Evolutionary conservation across 129 eudicot species (phyloP).

Genomic region (Oenanthe sinensis): DNA sequence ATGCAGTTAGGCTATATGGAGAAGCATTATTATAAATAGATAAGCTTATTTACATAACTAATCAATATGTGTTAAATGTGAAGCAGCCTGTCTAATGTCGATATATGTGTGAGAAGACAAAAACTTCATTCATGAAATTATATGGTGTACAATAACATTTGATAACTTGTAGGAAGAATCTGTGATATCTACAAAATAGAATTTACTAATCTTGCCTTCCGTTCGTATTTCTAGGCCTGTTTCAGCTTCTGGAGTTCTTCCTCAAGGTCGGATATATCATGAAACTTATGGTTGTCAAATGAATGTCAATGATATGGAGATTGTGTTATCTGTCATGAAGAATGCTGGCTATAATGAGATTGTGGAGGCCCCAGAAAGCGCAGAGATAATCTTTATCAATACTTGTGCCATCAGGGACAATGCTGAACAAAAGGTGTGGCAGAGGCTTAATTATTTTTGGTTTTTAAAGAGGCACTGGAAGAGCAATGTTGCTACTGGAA

Average conservation of each 20-base stretch:
- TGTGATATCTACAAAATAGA: neutral
- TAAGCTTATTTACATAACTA: neutral
- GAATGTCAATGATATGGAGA: slow-evolving; percentile 99
- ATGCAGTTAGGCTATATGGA: neutral
- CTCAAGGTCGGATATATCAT: slow-evolving; percentile 86
- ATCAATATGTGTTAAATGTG: neutral
- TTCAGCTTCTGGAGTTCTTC: slow-evolving; percentile 41
- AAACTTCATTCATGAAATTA: neutral
- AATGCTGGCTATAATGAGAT: slow-evolving; percentile 82
- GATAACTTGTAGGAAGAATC: neutral
- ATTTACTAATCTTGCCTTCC: slow-evolving; percentile 2
- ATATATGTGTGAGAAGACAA: neutral
- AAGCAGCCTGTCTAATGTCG: neutral
- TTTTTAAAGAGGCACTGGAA: slow-evolving; percentile 93
- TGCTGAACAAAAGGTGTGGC: slow-evolving; percentile 97
- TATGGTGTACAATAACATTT: neutral
- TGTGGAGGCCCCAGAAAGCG: slow-evolving; percentile 77
- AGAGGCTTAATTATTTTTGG: slow-evolving; percentile 94
- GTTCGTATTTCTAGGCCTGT: slow-evolving; percentile 30
- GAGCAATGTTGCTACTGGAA: slow-evolving; percentile 71
- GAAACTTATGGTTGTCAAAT: slow-evolving; percentile 99
- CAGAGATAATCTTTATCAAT: slow-evolving; percentile 87
- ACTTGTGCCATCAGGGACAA: slow-evolving; percentile 97
- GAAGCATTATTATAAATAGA: neutral
- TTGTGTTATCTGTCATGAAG: slow-evolving; percentile 90